Conservation (phyloP, 768 basidiomycete genomes). For the Agaricus bisporus region DNA sequence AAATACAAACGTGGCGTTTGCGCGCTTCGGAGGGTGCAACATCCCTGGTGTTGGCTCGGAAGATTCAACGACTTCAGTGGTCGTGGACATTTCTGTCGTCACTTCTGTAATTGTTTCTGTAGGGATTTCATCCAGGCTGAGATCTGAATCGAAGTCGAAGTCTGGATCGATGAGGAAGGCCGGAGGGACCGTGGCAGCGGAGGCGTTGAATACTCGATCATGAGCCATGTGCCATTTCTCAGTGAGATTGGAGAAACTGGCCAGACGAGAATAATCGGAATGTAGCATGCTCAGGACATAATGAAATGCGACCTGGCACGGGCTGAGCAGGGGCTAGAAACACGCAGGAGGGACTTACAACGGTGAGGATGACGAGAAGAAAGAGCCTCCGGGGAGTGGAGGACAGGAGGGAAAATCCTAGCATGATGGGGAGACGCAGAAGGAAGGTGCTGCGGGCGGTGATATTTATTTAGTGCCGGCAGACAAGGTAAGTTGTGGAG, state of each 20-base stretch:
- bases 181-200: background rate
- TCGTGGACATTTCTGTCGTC: background rate
- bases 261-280: conserved; percentile 40
- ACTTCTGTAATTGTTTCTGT: background rate
- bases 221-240: conserved; percentile 19
- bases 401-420: conserved; percentile 14
- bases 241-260: conserved; percentile 35
- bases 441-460: conserved; percentile 5
- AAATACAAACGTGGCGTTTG: conserved; percentile 79
- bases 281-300: conserved; percentile 46
- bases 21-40: conserved; percentile 23
- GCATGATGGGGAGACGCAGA: conserved; percentile 12
- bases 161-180: conserved; percentile 3
- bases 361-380: conserved; percentile 35
- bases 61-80: background rate
- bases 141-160: background rate
- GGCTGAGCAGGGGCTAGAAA: background rate
- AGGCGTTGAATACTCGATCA: conserved; percentile 10
- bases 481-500: conserved; percentile 7
- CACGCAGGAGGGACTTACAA: conserved; percentile 30
- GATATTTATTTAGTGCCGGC: conserved; percentile 9
- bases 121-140: background rate
- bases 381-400: conserved; percentile 51
- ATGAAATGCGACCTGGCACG: conserved; percentile 45
- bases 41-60: background rate